A percentile compares a stretch with the other conserved stretches of the same genome.
Conservation (phyloP, 2,329 filamentous ascomycete genomes). For the Xylariaceae sp. region DNA sequence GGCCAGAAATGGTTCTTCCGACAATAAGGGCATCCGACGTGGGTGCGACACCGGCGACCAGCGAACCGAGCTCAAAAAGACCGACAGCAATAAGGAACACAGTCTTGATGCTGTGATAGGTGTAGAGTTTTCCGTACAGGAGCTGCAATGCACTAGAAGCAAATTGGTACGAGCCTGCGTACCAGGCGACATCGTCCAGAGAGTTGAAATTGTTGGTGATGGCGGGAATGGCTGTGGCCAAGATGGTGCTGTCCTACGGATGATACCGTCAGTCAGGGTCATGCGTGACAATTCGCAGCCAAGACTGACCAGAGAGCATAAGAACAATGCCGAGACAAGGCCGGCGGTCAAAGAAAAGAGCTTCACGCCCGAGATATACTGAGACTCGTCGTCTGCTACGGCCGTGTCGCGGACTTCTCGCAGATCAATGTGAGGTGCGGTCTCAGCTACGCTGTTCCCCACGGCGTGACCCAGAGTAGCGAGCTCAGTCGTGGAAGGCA, state of each 20-base stretch:
- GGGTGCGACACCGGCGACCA: constrained; percentile 14
- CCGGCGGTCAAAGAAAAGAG: neutral
- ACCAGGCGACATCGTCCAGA: constrained; percentile 55
- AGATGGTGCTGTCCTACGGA: constrained; percentile 43
- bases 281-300: too few relatives aligned
- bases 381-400: neutral
- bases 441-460: too few relatives aligned
- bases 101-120: constrained; percentile 34
- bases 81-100: constrained; percentile 15
- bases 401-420: too few relatives aligned
- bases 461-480: too few relatives aligned
- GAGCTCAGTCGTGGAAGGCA: too few relatives aligned
- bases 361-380: neutral
- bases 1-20: constrained; percentile 18
- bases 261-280: too few relatives aligned
- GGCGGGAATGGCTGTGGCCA: constrained; percentile 53
- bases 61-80: constrained; percentile 12
- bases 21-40: constrained; percentile 16
- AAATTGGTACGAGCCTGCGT: constrained; percentile 53
- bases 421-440: too few relatives aligned
- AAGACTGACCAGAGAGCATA: neutral
- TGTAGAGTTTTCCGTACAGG: constrained; percentile 45
- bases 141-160: constrained; percentile 43
- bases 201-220: constrained; percentile 51
- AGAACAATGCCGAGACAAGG: neutral